Evolutionary conservation across 2,329 filamentous ascomycete species (phyloP), one percentile per base, ranked within the genome.

Genomic region (Didymella segeticola): DNA sequence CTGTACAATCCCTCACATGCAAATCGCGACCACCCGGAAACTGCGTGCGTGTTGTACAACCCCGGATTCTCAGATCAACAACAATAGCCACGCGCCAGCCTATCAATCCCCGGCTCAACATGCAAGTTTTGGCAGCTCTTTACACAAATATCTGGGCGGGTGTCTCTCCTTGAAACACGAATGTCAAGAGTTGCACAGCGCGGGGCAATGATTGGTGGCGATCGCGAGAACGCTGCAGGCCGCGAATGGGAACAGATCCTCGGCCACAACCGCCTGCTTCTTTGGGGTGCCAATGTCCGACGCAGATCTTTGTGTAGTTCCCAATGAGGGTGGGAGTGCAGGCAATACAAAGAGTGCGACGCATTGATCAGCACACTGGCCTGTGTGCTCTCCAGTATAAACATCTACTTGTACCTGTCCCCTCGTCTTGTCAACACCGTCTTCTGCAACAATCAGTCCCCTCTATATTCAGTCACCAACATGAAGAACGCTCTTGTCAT

Each of bases 401-500:
- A 54, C 38, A 29, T 19, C 25, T 19, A 12, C 22, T 9, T 14
- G 22, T 20, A 11, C 30, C 17, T 45, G 15, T 20, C n/a, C 27
- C 5, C 11, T 2, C 12, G 15, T 31, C 19, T 15, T n/a, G 5
- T 41, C 27, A 20, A 7, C 14, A 10, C n/a, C 7, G 23, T 19
- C 15, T 6, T 19, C 39, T n/a, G 41, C n/a, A 23, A 15, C 17
- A 12, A 10, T 15, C 30, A 30, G 10, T 26, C 52, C 29, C 17
- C 37, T 43, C 46, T 39, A 12, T 12, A 43, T n/a, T 10, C 10
- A 23, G 12, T 23, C 15, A 25, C 42, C 58, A 67, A 34, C 8
- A 72, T 72, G 69, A 71, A 67, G 58, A 58, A 48, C 57, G 47
- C 57, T 26, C 38, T 63, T 30, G 45, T 60, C 42, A 56, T 74